Conservation (phyloP, 257 asterid species). For the Coffea canephora region DNA sequence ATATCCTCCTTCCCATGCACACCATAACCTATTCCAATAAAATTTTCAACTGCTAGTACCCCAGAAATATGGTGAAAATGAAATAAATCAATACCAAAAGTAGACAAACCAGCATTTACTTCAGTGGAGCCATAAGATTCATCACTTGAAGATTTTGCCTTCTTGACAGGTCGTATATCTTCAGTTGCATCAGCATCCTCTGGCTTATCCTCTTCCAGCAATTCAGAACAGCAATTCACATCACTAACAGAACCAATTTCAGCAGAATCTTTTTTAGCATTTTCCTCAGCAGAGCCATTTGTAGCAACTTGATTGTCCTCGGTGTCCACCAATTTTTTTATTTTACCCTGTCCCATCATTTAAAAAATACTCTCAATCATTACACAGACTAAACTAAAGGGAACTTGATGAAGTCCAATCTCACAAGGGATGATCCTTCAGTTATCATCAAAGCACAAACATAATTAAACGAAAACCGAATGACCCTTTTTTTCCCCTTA, state of each 20-base stretch:
- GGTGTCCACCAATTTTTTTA: conserved; percentile 30
- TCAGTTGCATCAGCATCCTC: conserved; percentile 36
- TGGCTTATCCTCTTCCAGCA: conserved; percentile 32
- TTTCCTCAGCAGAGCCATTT: conserved; percentile 41
- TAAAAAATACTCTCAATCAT: conserved; percentile 14
- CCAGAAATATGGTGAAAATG: not conserved
- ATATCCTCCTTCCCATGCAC: conserved; percentile 28
- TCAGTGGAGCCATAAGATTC: conserved; percentile 33
- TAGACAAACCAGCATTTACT: conserved; percentile 42
- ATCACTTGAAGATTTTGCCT: conserved; percentile 56
- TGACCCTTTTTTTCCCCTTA: conserved; percentile 10
- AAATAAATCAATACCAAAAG: conserved; percentile 4
- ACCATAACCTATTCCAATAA: conserved; percentile 36
- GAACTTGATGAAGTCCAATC: not conserved
- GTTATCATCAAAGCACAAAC: not conserved
- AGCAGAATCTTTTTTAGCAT: conserved; percentile 27
- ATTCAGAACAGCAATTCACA: conserved; percentile 30
- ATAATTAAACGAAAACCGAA: not conserved
- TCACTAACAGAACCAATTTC: conserved; percentile 22
- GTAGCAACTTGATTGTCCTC: conserved; percentile 38
- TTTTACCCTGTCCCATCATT: conserved; percentile 45
- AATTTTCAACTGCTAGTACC: conserved; percentile 13
- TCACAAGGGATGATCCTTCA: not conserved
- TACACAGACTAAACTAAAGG: not conserved
- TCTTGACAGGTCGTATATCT: conserved; percentile 65